These are phyloP conservation scores for Berkeleyomyces rouxiae DNA, from an alignment of 2,329 filamentous ascomycete species.

Conservation along the genomic window DNA sequence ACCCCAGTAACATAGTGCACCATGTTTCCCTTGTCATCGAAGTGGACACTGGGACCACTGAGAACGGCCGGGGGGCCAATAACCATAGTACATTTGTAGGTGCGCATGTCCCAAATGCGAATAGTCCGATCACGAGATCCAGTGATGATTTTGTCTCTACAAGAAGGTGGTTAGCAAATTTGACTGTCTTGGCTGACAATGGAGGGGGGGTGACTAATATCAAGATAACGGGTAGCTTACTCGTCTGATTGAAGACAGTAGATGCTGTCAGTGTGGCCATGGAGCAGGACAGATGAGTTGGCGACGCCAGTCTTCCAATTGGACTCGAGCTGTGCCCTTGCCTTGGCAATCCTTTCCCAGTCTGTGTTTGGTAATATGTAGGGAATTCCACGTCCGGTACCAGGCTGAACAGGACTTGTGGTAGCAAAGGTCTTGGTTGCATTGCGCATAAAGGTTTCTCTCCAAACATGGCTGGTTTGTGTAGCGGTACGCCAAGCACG, in stretches of 20 bases:
- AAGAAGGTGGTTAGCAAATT: conserved; percentile 21
- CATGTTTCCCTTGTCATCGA: conserved; percentile 33
- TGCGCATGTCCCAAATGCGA: conserved; percentile 88
- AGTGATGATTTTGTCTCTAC: conserved; percentile 81
- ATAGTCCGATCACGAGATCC: conserved; percentile 92
- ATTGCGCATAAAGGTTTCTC: conserved; percentile 44
- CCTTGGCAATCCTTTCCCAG: conserved; percentile 74
- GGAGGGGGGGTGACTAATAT: background rate
- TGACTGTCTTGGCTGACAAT: background rate
- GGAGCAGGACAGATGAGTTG: conserved; percentile 61
- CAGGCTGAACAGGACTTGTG: conserved; percentile 32
- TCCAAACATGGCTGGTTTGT: conserved; percentile 43
- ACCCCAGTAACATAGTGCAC: conserved; percentile 39
- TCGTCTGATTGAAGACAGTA: conserved; percentile 98
- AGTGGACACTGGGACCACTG: conserved; percentile 32
- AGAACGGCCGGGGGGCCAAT: conserved; percentile 63
- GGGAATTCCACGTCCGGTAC: conserved; percentile 41
- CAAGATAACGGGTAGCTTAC: conserved; percentile 31
- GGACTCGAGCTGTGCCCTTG: conserved; percentile 55
- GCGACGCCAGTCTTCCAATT: conserved; percentile 70
- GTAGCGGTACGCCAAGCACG: conserved; percentile 31
- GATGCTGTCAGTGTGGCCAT: conserved; percentile 87
- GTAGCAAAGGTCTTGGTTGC: conserved; percentile 45
- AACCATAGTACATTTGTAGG: conserved; percentile 66
- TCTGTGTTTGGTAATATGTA: conserved; percentile 44